Evolutionary conservation across 306 rosid genomes (phyloP).

Genomic region (Glycine latifolia): DNA sequence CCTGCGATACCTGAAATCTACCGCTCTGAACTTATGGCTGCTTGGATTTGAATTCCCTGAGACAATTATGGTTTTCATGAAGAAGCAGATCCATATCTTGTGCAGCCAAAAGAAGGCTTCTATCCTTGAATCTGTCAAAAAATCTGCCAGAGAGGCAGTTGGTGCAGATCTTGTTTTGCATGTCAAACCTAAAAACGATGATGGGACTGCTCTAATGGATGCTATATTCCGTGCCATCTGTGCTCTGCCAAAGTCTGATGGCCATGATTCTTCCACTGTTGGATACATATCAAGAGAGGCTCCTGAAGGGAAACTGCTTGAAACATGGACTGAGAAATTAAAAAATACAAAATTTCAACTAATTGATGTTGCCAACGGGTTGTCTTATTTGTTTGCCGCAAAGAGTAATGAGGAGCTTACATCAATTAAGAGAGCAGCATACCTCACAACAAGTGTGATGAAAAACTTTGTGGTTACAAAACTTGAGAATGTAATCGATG

Average conservation of each 20-base stretch:
- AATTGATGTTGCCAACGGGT: slow-evolving; percentile 77
- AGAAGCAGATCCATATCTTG: slow-evolving; percentile 81
- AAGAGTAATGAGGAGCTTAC: slow-evolving; percentile 77
- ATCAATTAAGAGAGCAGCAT: slow-evolving; percentile 83
- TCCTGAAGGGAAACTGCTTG: slow-evolving; percentile 87
- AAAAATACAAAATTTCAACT: slow-evolving; percentile 62
- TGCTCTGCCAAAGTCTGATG: slow-evolving; percentile 69
- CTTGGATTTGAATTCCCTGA: slow-evolving; percentile 95
- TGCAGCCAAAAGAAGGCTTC: slow-evolving; percentile 92
- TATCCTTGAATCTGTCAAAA: slow-evolving; percentile 73
- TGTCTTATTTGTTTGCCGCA: slow-evolving; percentile 71
- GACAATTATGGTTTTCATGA: slow-evolving; percentile 85
- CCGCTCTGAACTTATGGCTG: slow-evolving; percentile 84
- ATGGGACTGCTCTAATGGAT: slow-evolving; percentile 81
- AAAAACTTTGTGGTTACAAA: slow-evolving; percentile 80
- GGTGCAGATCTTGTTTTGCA: slow-evolving; percentile 85
- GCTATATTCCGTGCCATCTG: slow-evolving; percentile 67
- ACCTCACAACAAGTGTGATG: slow-evolving; percentile 77
- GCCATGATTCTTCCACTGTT: slow-evolving; percentile 60
- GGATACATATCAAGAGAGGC: slow-evolving; percentile 84
- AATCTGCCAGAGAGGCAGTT: slow-evolving; percentile 72
- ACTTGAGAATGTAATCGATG: slow-evolving; percentile 91
- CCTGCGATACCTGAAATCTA: slow-evolving; percentile 87
- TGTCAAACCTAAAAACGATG: slow-evolving; percentile 78
- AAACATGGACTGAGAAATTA: slow-evolving; percentile 79